Evolutionary conservation across 805 yeast genomes (phyloP), one percentile per base, ranked within the genome.

Genomic region (Sporopachydermia lactativora): DNA sequence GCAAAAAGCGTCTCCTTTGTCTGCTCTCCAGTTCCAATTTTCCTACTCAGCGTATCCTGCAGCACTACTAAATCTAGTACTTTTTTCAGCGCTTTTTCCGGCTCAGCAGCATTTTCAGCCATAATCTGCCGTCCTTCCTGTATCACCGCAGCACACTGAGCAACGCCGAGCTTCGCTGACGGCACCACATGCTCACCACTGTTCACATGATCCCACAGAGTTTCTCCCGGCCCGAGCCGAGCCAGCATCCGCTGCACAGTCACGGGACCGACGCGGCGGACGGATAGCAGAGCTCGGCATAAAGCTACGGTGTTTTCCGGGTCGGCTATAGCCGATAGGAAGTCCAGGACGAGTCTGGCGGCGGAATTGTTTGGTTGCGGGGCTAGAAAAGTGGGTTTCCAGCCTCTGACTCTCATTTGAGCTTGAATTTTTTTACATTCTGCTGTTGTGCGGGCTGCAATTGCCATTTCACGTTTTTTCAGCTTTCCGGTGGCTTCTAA

Each of bases 401-500:
- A 8, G 13, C 31, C n/a, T n/a, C 31, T 8, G 8, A n/a, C n/a
- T 24, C 31, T 24, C 13, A 24, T 8, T n/a, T 24, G 31, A 8
- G 8, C 31, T 8, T 24, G 31, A 24, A 24, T 24, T 24, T 24
- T 8, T 8, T 8, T 8, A 24, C 31, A 24, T 24, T 24, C 31
- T n/a, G 8, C 13, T 24, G 8, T 24, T 8, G 31, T 24, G 8
- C 31, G 31, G n/a, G 31, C 31, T 24, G n/a, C 8, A 24, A 24
- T 24, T 24, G 31, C 31, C 31, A 24, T 24, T 8, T 24, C 31
- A 8, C 31, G 13, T 24, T 8, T 24, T 24, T 8, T 24, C 31
- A 24, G 8, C 31, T n/a, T 24, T 24, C 31, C 31, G n/a, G 31
- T 24, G 31, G 31, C n/a, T 24, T 24, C 31, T 24, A 24, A 24